Evolutionary conservation across 1,139 yeast species (phyloP), one percentile per base, ranked within the genome.

Genomic region (Nakaseomyces kungkrabaensis): DNA sequence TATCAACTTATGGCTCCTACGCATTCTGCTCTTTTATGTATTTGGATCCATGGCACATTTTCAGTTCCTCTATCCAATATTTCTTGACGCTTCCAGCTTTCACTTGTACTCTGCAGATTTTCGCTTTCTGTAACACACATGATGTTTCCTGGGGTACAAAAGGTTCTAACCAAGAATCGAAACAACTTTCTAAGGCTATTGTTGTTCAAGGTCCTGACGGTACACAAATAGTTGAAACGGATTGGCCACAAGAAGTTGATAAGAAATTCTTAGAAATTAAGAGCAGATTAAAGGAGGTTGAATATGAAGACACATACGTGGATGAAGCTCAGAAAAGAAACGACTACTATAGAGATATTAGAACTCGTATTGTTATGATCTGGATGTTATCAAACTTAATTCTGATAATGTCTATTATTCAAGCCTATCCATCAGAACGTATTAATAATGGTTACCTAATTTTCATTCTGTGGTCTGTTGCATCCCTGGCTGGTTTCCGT

Each of bases 61-160:
- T 89, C 47, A 84, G 96, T 1, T 88, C 95, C 46, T 81, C 94
- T 0, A 55, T 82, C 10, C 97, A 89, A 68, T 89, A 89, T 71
- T 87, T 89, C 69, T 67, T 88, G 62, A 77, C 90, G 75, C 74
- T 89, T 50, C 97, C 97, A n/a, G 82, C 92, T 0, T 89, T 87
- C 66, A 83, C 94, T 3, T 87, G 96, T 69, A 85, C 96, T 1
- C 72, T 89, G 54, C 97, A 89, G 68, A 87, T 89, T 51, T 89
- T 87, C 70, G 96, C 97, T 1, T 87, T 88, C 67, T 89, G 97
- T 70, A 89, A 89, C 65, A 88, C 96, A 4, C 96, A 89, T 69
- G 97, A 89, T 73, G 95, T 89, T 48, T 85, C 96, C 0, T 90
- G 97, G 97, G 97, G 97, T 68, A 90, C 97, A 0, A 89, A 89